Evolutionary conservation across 495 filamentous ascomycete species (phyloP).

Genomic region (Arthonia radiata): DNA sequence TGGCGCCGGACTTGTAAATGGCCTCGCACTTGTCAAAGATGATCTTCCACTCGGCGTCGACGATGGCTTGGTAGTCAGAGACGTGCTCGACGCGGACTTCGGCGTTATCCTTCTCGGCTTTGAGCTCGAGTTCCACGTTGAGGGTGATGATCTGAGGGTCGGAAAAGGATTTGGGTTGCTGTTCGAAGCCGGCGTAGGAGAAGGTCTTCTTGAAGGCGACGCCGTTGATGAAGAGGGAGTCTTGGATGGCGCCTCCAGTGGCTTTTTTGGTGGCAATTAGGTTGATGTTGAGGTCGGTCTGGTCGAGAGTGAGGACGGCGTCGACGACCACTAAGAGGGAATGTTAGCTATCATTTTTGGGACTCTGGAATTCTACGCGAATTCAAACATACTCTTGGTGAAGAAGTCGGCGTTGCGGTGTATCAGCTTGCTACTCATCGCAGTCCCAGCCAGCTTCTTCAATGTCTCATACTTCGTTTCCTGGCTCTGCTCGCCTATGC

Average conservation of each 20-base stretch:
- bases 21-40: slow-evolving; percentile 98
- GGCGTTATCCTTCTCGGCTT: slow-evolving; percentile 97
- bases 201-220: slow-evolving; percentile 99
- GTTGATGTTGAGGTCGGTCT: slow-evolving; percentile 91
- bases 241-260: slow-evolving; percentile 84
- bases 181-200: slow-evolving; percentile 95
- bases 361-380: background rate
- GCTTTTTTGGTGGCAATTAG: slow-evolving; percentile 97
- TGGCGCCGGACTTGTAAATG: slow-evolving; percentile 72
- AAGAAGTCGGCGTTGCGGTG: slow-evolving; percentile 94
- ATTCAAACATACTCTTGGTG: slow-evolving; percentile 54
- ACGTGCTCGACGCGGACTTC: slow-evolving; percentile 96
- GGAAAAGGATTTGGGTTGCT: slow-evolving; percentile 87
- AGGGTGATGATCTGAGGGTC: slow-evolving; percentile 88
- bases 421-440: slow-evolving; percentile 98
- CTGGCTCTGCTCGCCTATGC: slow-evolving; percentile 62
- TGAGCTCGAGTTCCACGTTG: slow-evolving; percentile 92
- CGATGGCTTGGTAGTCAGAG: slow-evolving; percentile 96
- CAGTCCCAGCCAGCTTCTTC: slow-evolving; percentile 72
- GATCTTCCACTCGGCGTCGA: slow-evolving; percentile 98
- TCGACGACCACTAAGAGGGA: slow-evolving; percentile 59
- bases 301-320: slow-evolving; percentile 87
- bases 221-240: slow-evolving; percentile 91
- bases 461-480: slow-evolving; percentile 85
- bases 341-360: background rate